phyloP scores from a whole-genome alignment of 352 stramenopile genomes.

The Aphanomyces astaci region DNA sequence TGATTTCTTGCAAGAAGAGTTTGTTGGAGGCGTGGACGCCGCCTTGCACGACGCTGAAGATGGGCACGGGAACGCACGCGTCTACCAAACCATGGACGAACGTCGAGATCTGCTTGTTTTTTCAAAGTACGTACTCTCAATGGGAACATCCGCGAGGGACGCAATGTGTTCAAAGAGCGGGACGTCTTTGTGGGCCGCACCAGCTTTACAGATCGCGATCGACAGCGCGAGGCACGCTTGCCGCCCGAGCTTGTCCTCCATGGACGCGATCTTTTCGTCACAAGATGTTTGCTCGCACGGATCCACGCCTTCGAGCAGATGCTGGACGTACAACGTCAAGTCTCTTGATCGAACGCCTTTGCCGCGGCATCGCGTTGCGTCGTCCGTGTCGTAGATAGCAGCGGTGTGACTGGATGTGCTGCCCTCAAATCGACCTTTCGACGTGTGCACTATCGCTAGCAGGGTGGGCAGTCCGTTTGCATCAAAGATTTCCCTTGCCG shows the following conservation, averaged over 20 bases:
- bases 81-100: background rate
- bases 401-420: slow-evolving; percentile 33
- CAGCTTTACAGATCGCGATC: slow-evolving; percentile 51
- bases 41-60: slow-evolving; percentile 68
- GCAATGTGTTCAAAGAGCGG: slow-evolving; percentile 51
- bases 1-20: slow-evolving; percentile 56
- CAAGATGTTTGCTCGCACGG: slow-evolving; percentile 56
- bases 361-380: slow-evolving; percentile 28
- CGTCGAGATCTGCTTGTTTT: background rate
- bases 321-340: slow-evolving; percentile 13
- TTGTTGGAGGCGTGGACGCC: slow-evolving; percentile 56
- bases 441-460: slow-evolving; percentile 53
- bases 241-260: slow-evolving; percentile 42
- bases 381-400: slow-evolving; percentile 37
- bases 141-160: slow-evolving; percentile 34
- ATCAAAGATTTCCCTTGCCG: slow-evolving; percentile 50
- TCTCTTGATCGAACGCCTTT: slow-evolving; percentile 1
- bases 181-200: slow-evolving; percentile 48
- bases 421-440: slow-evolving; percentile 55
- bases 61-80: slow-evolving; percentile 53
- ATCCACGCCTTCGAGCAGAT: slow-evolving; percentile 31
- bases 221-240: slow-evolving; percentile 56
- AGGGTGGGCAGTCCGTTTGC: slow-evolving; percentile 33
- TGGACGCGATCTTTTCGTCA: slow-evolving; percentile 34
- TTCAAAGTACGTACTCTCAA: slow-evolving; percentile 26